phyloP scores from a whole-genome alignment of 495 filamentous ascomycete genomes.

The Penicillium desertorum region DNA sequence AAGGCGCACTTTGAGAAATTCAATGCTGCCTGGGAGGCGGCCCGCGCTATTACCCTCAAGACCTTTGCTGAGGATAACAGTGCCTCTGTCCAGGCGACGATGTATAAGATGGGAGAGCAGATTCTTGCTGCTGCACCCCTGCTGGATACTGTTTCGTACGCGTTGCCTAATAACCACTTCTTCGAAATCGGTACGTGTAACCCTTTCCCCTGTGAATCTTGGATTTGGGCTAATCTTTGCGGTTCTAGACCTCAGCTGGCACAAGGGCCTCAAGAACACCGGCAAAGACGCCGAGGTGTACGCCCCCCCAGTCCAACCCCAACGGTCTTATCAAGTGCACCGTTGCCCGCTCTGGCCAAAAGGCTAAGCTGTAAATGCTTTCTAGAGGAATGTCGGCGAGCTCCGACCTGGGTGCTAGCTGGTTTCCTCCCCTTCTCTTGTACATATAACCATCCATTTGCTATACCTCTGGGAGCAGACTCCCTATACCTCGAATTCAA shows the following conservation, averaged over 20 bases:
- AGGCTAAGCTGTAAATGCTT: conserved; percentile 42
- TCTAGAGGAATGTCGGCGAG: conserved; percentile 1
- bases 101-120: conserved; percentile 96
- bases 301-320: conserved; percentile 86
- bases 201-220: neutral
- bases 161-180: conserved; percentile 96
- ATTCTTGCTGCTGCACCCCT: conserved; percentile 75
- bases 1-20: conserved; percentile 63
- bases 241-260: conserved; percentile 81
- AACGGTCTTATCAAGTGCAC: conserved; percentile 97
- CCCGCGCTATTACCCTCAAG: conserved; percentile 79
- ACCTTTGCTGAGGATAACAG: conserved; percentile 90
- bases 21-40: conserved; percentile 72
- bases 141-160: conserved; percentile 74
- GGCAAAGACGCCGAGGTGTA: conserved; percentile 96
- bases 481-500: conserved; percentile 6
- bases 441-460: conserved; percentile 27
- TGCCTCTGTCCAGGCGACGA: conserved; percentile 91
- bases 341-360: conserved; percentile 61
- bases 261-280: conserved; percentile 95
- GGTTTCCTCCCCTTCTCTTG: conserved; percentile 17
- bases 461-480: conserved; percentile 24
- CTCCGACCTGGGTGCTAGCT: conserved; percentile 9
- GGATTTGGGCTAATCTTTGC: conserved; percentile 20
- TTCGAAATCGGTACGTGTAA: conserved; percentile 80